Evolutionary conservation across 495 filamentous ascomycete genomes (phyloP).

Genomic region (Penicillium simplicissimum): DNA sequence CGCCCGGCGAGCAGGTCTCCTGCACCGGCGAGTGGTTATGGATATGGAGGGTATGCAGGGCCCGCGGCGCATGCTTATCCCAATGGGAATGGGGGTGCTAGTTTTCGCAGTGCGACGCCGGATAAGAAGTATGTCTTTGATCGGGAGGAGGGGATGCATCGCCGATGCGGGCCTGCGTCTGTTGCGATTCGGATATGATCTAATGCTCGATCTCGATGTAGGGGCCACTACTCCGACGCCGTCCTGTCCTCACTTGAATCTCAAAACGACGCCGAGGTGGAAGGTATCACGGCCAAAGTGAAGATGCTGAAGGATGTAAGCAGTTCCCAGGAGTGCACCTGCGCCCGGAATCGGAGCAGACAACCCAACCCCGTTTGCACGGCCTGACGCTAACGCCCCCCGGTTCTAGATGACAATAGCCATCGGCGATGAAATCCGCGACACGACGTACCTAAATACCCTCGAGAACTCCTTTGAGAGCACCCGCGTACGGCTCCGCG

Average conservation of each 20-base stretch:
- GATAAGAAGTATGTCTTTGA: slow-evolving; percentile 79
- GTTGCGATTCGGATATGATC: not conserved
- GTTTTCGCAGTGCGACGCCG: slow-evolving; percentile 72
- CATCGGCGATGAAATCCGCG: slow-evolving; percentile 92
- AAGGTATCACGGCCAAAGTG: slow-evolving; percentile 89
- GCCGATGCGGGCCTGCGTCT: too few relatives aligned
- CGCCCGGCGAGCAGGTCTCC: slow-evolving; percentile 53
- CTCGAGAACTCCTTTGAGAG: slow-evolving; percentile 85
- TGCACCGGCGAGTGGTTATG: slow-evolving; percentile 49
- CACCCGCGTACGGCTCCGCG: slow-evolving; percentile 73
- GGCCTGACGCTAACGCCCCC: slow-evolving; percentile 8
- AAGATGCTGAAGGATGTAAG: slow-evolving; percentile 87
- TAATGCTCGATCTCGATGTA: slow-evolving; percentile 29
- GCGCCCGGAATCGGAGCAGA: not conserved
- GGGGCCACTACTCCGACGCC: slow-evolving; percentile 91
- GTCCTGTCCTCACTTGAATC: slow-evolving; percentile 92
- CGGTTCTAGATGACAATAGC: slow-evolving; percentile 73
- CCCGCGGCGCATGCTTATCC: slow-evolving; percentile 40
- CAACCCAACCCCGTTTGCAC: not conserved
- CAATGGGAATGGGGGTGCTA: slow-evolving; percentile 34
- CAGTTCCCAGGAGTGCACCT: slow-evolving; percentile 20
- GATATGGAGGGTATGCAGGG: slow-evolving; percentile 63
- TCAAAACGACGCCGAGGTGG: slow-evolving; percentile 90
- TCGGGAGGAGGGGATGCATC: too few relatives aligned
- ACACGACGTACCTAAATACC: slow-evolving; percentile 78